phyloP scores from a whole-genome alignment of 1,284 basidiomycete species.

The Cystobasidium slooffiae region DNA sequence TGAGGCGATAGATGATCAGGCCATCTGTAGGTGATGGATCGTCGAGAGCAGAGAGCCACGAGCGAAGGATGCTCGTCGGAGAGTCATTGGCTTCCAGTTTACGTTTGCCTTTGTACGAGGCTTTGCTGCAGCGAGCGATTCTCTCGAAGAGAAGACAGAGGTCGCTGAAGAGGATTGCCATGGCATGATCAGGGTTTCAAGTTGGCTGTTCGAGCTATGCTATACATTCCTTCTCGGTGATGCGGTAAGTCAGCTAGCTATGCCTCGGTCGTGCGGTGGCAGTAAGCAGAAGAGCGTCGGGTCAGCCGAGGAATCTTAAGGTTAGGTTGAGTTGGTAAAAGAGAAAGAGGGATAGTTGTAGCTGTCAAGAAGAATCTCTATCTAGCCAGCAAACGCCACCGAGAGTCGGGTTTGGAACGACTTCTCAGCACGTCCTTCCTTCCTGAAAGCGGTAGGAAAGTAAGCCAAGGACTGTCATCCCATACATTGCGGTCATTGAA shows the following conservation, averaged over 20 bases:
- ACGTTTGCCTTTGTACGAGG: slow-evolving; percentile 4
- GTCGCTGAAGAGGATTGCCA: slow-evolving; percentile 34
- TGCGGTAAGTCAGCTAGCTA: not conserved
- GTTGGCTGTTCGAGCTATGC: not conserved
- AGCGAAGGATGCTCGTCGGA: not conserved
- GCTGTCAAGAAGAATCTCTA: no score
- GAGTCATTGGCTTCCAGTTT: not conserved
- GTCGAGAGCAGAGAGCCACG: slow-evolving; percentile 26
- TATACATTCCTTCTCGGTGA: not conserved
- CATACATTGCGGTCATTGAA: no score
- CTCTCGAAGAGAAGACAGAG: slow-evolving; percentile 32
- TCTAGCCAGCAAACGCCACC: no score
- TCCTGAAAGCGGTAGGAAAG: no score
- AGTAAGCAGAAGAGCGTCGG: no score
- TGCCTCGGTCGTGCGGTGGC: not conserved
- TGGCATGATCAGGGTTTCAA: not conserved
- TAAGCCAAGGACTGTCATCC: no score
- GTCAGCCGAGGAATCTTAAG: no score
- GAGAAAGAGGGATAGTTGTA: no score
- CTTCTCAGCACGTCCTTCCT: no score
- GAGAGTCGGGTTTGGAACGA: no score
- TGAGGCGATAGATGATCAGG: slow-evolving; percentile 65
- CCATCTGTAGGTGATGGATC: slow-evolving; percentile 47
- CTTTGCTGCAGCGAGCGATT: slow-evolving; percentile 15
- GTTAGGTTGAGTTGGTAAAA: no score